phyloP scores from a whole-genome alignment of 1,284 basidiomycete species.

The Cutaneotrichosporon sp. region DNA sequence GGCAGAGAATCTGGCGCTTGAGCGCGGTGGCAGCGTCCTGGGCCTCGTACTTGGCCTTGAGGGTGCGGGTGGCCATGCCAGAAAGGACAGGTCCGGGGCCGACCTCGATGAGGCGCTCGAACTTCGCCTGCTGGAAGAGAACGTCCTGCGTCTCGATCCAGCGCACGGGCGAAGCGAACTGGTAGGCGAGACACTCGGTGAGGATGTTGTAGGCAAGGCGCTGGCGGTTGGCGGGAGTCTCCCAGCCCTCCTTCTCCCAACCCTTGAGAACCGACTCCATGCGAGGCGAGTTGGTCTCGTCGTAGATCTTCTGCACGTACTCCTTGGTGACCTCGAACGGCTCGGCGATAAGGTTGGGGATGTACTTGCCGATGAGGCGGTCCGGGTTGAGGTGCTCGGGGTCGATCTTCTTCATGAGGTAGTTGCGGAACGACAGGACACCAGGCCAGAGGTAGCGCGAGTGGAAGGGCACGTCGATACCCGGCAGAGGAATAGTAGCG shows the following conservation, averaged over 20 bases:
- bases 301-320: constrained; percentile 91
- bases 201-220: constrained; percentile 91
- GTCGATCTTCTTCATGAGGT: constrained; percentile 97
- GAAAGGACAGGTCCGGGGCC: constrained; percentile 94
- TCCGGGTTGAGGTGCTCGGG: constrained; percentile 83
- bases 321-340: constrained; percentile 86
- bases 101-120: constrained; percentile 91
- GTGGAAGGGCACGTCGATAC: constrained; percentile 99
- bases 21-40: constrained; percentile 79
- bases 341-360: constrained; percentile 92
- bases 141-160: constrained; percentile 99
- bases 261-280: constrained; percentile 86
- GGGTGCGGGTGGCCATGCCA: constrained; percentile 87
- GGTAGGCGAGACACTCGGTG: constrained; percentile 93
- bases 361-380: constrained; percentile 87
- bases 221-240: constrained; percentile 71
- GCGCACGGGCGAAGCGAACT: constrained; percentile 83
- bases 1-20: constrained; percentile 79
- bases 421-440: constrained; percentile 70
- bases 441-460: constrained; percentile 96
- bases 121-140: constrained; percentile 80
- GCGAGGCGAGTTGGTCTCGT: constrained; percentile 87
- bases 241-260: constrained; percentile 94
- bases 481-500: constrained; percentile 90
- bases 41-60: constrained; percentile 92